Conservation (phyloP, 1,284 basidiomycete genomes). For the Apiotrichum montevideense region DNA sequence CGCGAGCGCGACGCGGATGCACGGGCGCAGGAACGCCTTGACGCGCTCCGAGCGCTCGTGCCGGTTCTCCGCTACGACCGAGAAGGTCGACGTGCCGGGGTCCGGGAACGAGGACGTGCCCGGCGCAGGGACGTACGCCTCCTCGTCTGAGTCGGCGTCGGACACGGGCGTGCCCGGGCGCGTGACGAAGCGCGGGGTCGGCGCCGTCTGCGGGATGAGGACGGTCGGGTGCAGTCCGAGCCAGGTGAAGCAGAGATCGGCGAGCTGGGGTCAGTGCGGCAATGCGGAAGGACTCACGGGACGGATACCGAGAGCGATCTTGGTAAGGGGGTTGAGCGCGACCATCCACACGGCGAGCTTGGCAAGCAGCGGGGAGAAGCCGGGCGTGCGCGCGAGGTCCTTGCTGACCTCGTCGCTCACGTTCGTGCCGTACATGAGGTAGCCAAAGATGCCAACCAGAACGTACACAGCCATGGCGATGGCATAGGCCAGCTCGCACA, state of each 20-base stretch:
- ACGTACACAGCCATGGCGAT: constrained; percentile 74
- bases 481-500: constrained; percentile 50
- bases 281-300: constrained; percentile 55
- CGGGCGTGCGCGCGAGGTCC: constrained; percentile 69
- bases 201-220: constrained; percentile 28
- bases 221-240: constrained; percentile 37
- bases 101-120: constrained; percentile 49
- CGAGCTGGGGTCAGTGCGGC: constrained; percentile 21
- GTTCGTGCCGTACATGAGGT: constrained; percentile 81
- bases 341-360: constrained; percentile 77
- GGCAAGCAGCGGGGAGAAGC: constrained; percentile 68
- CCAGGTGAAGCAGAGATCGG: constrained; percentile 34
- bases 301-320: constrained; percentile 75
- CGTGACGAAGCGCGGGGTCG: constrained; percentile 28
- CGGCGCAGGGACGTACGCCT: constrained; percentile 3
- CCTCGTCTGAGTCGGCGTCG: not conserved
- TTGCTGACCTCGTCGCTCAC: constrained; percentile 83
- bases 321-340: constrained; percentile 53
- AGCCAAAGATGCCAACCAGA: constrained; percentile 73
- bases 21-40: constrained; percentile 52
- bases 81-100: constrained; percentile 31
- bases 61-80: constrained; percentile 52
- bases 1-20: constrained; percentile 60
- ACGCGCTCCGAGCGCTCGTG: constrained; percentile 34
- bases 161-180: constrained; percentile 18